These are phyloP conservation scores for Cryptococcus deneoformans DNA, from an alignment of 1,284 basidiomycete genomes.

Conservation along the genomic window DNA sequence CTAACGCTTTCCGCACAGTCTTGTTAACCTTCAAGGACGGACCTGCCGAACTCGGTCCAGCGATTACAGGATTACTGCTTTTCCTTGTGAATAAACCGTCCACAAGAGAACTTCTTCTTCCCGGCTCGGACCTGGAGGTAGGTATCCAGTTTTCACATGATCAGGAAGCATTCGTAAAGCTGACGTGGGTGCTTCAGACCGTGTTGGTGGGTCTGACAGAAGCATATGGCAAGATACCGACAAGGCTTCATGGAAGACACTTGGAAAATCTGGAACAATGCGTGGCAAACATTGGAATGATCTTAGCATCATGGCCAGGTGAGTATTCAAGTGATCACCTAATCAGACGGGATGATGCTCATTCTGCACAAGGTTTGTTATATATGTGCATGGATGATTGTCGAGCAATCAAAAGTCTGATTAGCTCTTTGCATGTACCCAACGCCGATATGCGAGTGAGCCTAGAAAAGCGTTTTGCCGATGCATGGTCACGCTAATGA, in stretches of 20 bases:
- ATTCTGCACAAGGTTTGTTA: constrained; percentile 64
- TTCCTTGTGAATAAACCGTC: constrained; percentile 82
- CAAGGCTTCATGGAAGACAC: constrained; percentile 50
- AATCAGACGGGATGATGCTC: not conserved
- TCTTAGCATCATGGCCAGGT: constrained; percentile 94
- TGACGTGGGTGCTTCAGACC: constrained; percentile 12
- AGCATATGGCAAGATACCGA: constrained; percentile 73
- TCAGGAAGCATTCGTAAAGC: not conserved
- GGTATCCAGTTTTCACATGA: constrained; percentile 15
- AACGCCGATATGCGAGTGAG: constrained; percentile 77
- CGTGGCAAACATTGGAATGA: constrained; percentile 72
- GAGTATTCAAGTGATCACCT: constrained; percentile 26
- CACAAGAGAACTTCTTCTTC: constrained; percentile 72
- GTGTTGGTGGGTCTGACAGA: constrained; percentile 85
- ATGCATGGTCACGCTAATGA: not conserved
- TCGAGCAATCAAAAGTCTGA: constrained; percentile 76
- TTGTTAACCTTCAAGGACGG: constrained; percentile 85
- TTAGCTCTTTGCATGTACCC: constrained; percentile 84
- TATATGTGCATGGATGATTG: constrained; percentile 91
- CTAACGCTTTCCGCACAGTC: constrained; percentile 83
- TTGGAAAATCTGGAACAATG: constrained; percentile 73
- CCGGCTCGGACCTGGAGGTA: constrained; percentile 89
- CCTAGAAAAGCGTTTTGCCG: not conserved
- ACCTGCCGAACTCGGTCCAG: constrained; percentile 74
- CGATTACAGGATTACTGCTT: constrained; percentile 81